Conservation (phyloP, 2,329 filamentous ascomycete genomes). For the Fusarium nygamai region DNA sequence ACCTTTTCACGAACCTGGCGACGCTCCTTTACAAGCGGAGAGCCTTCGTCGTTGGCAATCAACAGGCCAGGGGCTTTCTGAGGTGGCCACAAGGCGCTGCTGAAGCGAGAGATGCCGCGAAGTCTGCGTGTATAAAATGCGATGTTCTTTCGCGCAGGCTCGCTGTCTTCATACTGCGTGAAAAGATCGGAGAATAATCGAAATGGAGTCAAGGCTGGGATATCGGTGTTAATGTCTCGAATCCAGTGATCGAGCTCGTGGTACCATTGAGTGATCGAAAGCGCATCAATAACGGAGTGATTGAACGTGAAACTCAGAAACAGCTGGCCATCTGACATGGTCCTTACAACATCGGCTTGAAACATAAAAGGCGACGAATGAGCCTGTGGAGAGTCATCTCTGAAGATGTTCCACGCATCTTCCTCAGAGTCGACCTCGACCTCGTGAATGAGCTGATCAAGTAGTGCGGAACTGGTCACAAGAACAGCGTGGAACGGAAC, state of each 20-base stretch:
- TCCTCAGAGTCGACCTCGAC: slow-evolving; percentile 32
- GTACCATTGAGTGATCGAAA: slow-evolving; percentile 47
- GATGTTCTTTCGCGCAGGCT: slow-evolving; percentile 43
- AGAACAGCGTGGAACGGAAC: slow-evolving; percentile 45
- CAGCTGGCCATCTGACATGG: slow-evolving; percentile 16
- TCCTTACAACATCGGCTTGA: slow-evolving; percentile 39
- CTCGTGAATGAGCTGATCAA: slow-evolving; percentile 42
- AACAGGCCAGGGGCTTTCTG: slow-evolving; percentile 49
- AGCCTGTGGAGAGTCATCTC: slow-evolving; percentile 23
- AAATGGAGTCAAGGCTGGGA: slow-evolving; percentile 43
- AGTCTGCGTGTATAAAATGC: slow-evolving; percentile 45
- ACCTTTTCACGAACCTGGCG: slow-evolving; percentile 33
- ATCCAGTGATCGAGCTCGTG: slow-evolving; percentile 48
- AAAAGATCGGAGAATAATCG: slow-evolving; percentile 48
- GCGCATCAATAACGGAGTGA: slow-evolving; percentile 50
- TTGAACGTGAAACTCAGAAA: slow-evolving; percentile 47
- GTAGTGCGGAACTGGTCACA: slow-evolving; percentile 29
- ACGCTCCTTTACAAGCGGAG: slow-evolving; percentile 33
- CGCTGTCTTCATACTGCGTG: slow-evolving; percentile 43
- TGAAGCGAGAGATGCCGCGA: slow-evolving; percentile 49
- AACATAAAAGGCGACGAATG: slow-evolving; percentile 47
- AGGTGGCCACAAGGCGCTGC: slow-evolving; percentile 46
- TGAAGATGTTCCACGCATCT: slow-evolving; percentile 33
- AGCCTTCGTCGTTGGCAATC: slow-evolving; percentile 44
- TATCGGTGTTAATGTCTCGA: slow-evolving; percentile 15